Percentiles rank a stretch among this genome's conserved stretches.
Evolutionary conservation across 2,329 filamentous ascomycete species (phyloP).

Genomic region (Massarina eburnea): DNA sequence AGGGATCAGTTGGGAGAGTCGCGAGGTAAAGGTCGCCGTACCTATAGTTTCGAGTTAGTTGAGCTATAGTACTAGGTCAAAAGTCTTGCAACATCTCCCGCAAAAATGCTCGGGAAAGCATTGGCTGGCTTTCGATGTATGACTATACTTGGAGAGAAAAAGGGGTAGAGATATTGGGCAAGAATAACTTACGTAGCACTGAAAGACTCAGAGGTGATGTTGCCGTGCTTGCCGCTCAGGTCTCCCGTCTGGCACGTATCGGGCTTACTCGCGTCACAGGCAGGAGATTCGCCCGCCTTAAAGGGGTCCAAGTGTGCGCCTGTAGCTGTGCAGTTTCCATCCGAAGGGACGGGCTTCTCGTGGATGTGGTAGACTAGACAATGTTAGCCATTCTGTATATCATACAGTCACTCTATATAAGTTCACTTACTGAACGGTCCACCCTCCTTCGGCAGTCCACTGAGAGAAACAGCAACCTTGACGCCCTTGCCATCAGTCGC

Average conservation of each 20-base stretch:
- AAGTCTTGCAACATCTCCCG: no score
- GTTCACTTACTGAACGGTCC: slow-evolving; percentile 47
- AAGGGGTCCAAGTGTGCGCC: slow-evolving; percentile 49
- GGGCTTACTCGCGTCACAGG: slow-evolving; percentile 41
- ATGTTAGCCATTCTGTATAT: slow-evolving; percentile 1
- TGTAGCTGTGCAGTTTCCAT: slow-evolving; percentile 48
- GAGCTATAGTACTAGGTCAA: no score
- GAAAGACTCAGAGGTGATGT: slow-evolving; percentile 33
- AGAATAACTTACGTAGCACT: slow-evolving; percentile 50
- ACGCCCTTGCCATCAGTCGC: slow-evolving; percentile 43
- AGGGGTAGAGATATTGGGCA: slow-evolving; percentile 3
- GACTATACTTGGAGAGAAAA: neutral
- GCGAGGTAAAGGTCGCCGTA: slow-evolving; percentile 55
- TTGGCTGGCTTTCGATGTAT: neutral
- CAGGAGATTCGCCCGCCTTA: slow-evolving; percentile 41
- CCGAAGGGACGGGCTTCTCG: slow-evolving; percentile 43
- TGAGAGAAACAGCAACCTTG: slow-evolving; percentile 43
- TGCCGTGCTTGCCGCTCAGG: slow-evolving; percentile 50
- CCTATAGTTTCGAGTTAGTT: slow-evolving; percentile 24
- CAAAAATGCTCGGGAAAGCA: no score
- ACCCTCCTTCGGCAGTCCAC: slow-evolving; percentile 44
- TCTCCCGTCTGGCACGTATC: slow-evolving; percentile 50
- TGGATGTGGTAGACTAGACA: slow-evolving; percentile 50
- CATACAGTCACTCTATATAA: neutral
- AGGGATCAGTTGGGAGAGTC: slow-evolving; percentile 40